Percentiles rank a stretch among this genome's conserved stretches.
These are phyloP conservation scores for Penicillium sp. DNA, from an alignment of 2,329 filamentous ascomycete genomes.

Conservation along the genomic window DNA sequence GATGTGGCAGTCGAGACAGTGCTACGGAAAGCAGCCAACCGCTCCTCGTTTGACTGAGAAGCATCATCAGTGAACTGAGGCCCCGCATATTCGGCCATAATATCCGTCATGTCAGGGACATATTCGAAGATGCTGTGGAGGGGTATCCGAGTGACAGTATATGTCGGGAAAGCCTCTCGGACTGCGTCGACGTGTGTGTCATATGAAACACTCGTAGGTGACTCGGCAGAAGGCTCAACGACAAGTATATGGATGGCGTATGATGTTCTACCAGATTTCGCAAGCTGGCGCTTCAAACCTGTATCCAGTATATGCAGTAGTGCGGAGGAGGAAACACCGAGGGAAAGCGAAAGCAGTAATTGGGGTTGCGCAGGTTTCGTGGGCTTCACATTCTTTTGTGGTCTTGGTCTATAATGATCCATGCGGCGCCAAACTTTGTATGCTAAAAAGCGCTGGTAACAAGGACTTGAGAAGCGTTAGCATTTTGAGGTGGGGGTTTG, in stretches of 20 bases:
- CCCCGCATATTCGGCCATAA: constrained; percentile 33
- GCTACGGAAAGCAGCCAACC: constrained; percentile 58
- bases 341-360: constrained; percentile 78
- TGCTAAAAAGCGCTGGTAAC: constrained; percentile 75
- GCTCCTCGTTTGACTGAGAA: constrained; percentile 40
- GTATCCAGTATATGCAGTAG: constrained; percentile 74
- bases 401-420: constrained; percentile 56
- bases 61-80: constrained; percentile 27
- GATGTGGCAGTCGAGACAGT: constrained; percentile 73
- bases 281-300: constrained; percentile 56
- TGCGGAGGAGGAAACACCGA: constrained; percentile 76
- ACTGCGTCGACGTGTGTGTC: constrained; percentile 47
- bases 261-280: constrained; percentile 55
- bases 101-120: constrained; percentile 35
- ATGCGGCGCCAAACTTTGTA: constrained; percentile 80
- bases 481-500: constrained; percentile 6
- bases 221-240: constrained; percentile 43
- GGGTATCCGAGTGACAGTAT: constrained; percentile 63
- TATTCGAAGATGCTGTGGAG: constrained; percentile 63
- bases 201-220: constrained; percentile 19
- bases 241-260: constrained; percentile 61
- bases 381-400: constrained; percentile 27
- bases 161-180: constrained; percentile 63
- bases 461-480: constrained; percentile 54
- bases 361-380: constrained; percentile 39